Evolutionary conservation across 306 rosid species (phyloP), one percentile per base, ranked within the genome.

Genomic region (Trifolium subterraneum): DNA sequence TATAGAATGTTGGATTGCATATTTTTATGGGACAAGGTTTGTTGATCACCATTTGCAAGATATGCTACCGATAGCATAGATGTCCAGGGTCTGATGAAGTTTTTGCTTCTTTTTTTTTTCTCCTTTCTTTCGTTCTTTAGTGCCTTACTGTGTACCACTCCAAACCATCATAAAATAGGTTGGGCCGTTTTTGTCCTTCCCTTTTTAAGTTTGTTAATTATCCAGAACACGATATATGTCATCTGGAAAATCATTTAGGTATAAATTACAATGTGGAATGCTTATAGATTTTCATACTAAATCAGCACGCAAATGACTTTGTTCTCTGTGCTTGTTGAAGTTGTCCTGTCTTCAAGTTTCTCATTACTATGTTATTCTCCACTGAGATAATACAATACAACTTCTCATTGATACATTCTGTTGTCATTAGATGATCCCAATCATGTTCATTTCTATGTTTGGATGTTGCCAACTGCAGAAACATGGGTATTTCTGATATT

Each of bases 381-480:
- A 25, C 22, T 22, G 60, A 73, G 60, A 73, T 13, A 29, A 80
- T 41, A 9, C 29, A 44, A 22, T 31, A 7, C 29, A 44, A 33
- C 48, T 64, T 25, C 75, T 48, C 39, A 55, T 64, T 33, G 52
- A 55, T 65, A 25, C 23, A 59, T 36, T 16, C 48, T 50, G 6
- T 51, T 52, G 35, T 70, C 73, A 75, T 75, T 16, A 20, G 31
- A 67, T 25, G 50, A 80, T 19, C 11, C 13, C 72, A 15, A 50
- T 68, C 78, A 29, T 75, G 64, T 18, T 70, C 54, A 25, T 80
- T 74, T 75, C 74, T 55, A 44, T 69, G 13, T 20, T 44, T 41
- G 68, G 35, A 15, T 75, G 48, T 61, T 64, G 76, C 51, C 41
- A 41, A 64, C 52, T 39, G 22, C 70, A 39, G 52, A 29, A 74